phyloP scores from a whole-genome alignment of 768 basidiomycete genomes.

The Lyophyllum decastes region DNA sequence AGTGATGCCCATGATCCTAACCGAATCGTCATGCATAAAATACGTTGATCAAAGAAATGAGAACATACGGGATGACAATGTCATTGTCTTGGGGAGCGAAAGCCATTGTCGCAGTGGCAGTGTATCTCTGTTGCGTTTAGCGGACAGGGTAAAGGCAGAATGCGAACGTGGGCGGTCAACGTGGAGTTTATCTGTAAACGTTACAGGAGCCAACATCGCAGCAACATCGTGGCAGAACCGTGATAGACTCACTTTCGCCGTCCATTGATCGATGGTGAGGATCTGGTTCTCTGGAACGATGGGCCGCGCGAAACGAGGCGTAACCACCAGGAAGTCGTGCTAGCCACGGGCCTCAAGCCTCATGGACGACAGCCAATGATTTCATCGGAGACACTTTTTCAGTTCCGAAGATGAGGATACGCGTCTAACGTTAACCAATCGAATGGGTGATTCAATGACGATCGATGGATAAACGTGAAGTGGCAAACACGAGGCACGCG shows the following conservation, averaged over 20 bases:
- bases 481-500: too few relatives aligned
- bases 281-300: not conserved
- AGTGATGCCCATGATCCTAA: slow-evolving; percentile 15
- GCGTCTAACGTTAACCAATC: too few relatives aligned
- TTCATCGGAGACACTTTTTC: too few relatives aligned
- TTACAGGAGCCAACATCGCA: not conserved
- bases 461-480: too few relatives aligned
- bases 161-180: not conserved
- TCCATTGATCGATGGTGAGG: too few relatives aligned
- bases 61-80: slow-evolving; percentile 15
- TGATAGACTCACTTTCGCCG: too few relatives aligned
- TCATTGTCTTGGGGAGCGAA: slow-evolving; percentile 11
- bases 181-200: not conserved
- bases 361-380: too few relatives aligned
- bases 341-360: too few relatives aligned
- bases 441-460: too few relatives aligned
- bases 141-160: not conserved
- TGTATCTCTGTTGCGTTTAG: not conserved
- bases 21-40: not conserved
- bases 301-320: too few relatives aligned
- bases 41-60: not conserved
- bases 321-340: too few relatives aligned
- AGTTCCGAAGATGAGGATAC: too few relatives aligned
- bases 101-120: not conserved
- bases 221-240: not conserved